Evolutionary conservation across 495 filamentous ascomycete genomes (phyloP).

Genomic region (Cryomyces minteri): DNA sequence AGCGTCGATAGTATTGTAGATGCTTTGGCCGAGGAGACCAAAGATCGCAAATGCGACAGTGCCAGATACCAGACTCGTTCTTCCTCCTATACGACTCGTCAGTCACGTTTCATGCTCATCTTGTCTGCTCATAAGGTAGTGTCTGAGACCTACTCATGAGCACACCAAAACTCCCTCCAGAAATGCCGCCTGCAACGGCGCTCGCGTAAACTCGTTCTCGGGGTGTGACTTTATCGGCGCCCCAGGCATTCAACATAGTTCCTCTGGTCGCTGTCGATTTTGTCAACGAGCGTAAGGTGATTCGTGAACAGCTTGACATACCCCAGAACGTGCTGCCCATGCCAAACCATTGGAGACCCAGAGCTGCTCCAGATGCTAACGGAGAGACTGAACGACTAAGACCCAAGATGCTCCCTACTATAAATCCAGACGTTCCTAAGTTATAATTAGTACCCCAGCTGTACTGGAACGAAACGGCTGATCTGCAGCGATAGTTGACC

Average conservation of each 20-base stretch:
- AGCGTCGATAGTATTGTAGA: conserved; percentile 34
- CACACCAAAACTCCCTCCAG: conserved; percentile 43
- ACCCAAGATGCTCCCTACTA: conserved; percentile 50
- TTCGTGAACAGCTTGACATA: conserved; percentile 20
- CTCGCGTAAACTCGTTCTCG: conserved; percentile 42
- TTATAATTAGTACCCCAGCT: conserved; percentile 3
- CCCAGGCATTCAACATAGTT: conserved; percentile 19
- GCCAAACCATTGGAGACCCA: conserved; percentile 61
- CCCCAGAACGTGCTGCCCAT: conserved; percentile 65
- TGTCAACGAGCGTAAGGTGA: neutral
- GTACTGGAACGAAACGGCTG: conserved; percentile 1
- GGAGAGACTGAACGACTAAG: conserved; percentile 47
- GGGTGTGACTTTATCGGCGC: conserved; percentile 14
- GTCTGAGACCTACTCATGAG: conserved; percentile 38
- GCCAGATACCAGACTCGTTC: conserved; percentile 34
- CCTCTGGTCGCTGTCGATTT: conserved; percentile 19
- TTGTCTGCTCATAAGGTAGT: neutral
- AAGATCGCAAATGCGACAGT: conserved; percentile 43
- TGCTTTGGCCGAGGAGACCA: conserved; percentile 38
- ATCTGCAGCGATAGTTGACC: neutral
- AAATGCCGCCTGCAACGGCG: conserved; percentile 46
- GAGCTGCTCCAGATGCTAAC: conserved; percentile 48
- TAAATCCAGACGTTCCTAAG: conserved; percentile 48
- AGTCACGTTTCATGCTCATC: neutral
- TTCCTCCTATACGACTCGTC: conserved; percentile 18